Evolutionary conservation across 768 basidiomycete genomes (phyloP).

Genomic region (Mycena galericulata): DNA sequence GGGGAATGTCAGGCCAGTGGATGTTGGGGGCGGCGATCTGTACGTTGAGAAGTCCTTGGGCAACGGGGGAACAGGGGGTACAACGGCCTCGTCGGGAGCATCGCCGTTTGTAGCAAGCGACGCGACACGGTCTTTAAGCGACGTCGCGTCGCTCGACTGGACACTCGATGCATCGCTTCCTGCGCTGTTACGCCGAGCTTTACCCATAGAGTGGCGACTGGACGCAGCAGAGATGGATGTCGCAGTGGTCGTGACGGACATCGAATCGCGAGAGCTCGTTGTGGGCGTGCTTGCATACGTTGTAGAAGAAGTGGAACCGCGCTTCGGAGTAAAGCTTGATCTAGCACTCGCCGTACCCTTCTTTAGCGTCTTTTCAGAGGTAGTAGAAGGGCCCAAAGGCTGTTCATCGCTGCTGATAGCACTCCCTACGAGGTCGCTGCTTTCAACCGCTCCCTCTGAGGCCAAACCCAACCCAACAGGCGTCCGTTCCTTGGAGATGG

Average conservation of each 20-base stretch:
- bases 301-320: conserved; percentile 90
- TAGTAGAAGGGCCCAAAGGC: conserved; percentile 51
- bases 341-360: conserved; percentile 71
- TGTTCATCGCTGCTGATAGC: conserved; percentile 73
- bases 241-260: conserved; percentile 81
- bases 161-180: conserved; percentile 87
- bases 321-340: conserved; percentile 85
- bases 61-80: conserved; percentile 94
- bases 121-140: conserved; percentile 76
- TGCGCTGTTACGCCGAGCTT: conserved; percentile 82
- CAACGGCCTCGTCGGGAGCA: conserved; percentile 67
- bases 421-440: conserved; percentile 54
- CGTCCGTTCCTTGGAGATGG: conserved; percentile 58
- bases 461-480: conserved; percentile 48
- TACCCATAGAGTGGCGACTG: conserved; percentile 76
- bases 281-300: conserved; percentile 84
- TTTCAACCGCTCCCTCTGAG: conserved; percentile 51
- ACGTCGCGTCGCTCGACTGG: conserved; percentile 74
- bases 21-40: conserved; percentile 74
- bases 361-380: conserved; percentile 75
- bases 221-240: conserved; percentile 82
- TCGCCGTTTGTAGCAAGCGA: conserved; percentile 72
- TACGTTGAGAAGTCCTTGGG: conserved; percentile 90
- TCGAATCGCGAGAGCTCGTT: conserved; percentile 88
- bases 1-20: conserved; percentile 67